Evolutionary conservation across 2,329 filamentous ascomycete genomes (phyloP).

Genomic region (Penicillium sp.): DNA sequence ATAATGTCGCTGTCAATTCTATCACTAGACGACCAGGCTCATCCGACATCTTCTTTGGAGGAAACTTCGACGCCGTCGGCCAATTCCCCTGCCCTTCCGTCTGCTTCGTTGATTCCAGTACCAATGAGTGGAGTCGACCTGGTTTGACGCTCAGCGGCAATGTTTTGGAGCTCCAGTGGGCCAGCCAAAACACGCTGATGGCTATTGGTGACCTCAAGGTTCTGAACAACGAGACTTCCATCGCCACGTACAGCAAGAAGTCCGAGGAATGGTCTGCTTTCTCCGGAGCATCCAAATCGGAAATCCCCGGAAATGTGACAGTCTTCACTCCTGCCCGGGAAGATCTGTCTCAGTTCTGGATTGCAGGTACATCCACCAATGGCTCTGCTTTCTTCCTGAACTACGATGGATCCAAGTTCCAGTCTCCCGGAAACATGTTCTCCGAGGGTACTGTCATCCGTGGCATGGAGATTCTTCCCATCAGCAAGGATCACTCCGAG

Average conservation of each 20-base stretch:
- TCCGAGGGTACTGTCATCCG: constrained; percentile 68
- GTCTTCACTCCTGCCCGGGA: constrained; percentile 73
- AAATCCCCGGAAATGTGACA: constrained; percentile 77
- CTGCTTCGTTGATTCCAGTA: constrained; percentile 73
- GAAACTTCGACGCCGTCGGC: constrained; percentile 80
- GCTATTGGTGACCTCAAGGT: constrained; percentile 76
- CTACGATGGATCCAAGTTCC: constrained; percentile 74
- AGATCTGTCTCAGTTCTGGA: constrained; percentile 76
- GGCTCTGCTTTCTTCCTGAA: constrained; percentile 78
- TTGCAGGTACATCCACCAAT: constrained; percentile 69
- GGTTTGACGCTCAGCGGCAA: constrained; percentile 71
- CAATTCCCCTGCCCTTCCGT: constrained; percentile 79
- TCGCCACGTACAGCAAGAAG: constrained; percentile 74
- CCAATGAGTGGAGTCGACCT: constrained; percentile 76
- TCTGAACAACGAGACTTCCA: constrained; percentile 63
- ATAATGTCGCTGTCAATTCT: constrained; percentile 70
- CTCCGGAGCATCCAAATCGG: constrained; percentile 53
- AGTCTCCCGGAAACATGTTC: constrained; percentile 64
- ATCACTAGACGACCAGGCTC: constrained; percentile 72
- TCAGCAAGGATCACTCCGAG: constrained; percentile 67
- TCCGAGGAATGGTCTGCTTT: constrained; percentile 64
- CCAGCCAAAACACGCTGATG: constrained; percentile 69
- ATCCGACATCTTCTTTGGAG: constrained; percentile 80
- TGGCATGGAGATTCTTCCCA: constrained; percentile 77
- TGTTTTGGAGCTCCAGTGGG: constrained; percentile 75